These are phyloP conservation scores for Peronospora farinosa DNA, from an alignment of 352 stramenopile genomes.

Conservation along the genomic window DNA sequence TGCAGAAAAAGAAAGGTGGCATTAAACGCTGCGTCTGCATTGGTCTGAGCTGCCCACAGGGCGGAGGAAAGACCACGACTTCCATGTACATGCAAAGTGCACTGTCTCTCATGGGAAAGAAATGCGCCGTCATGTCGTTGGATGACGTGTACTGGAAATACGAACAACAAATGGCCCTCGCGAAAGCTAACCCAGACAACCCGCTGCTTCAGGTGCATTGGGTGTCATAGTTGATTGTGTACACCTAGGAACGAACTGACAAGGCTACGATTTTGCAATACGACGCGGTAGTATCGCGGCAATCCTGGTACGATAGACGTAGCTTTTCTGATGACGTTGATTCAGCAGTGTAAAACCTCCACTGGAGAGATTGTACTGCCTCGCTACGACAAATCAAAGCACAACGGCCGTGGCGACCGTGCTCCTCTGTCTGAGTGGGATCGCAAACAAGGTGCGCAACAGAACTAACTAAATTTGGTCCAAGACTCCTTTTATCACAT, in stretches of 20 bases:
- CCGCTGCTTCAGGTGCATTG: conserved; percentile 63
- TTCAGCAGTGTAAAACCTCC: conserved; percentile 50
- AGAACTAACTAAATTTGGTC: neutral
- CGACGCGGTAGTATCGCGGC: conserved; percentile 60
- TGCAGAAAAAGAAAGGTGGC: conserved; percentile 20
- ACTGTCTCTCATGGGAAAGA: conserved; percentile 43
- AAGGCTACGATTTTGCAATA: neutral
- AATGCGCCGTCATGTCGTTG: conserved; percentile 69
- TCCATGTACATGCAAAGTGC: conserved; percentile 63
- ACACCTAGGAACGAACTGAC: neutral
- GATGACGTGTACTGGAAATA: conserved; percentile 81
- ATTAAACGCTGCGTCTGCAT: conserved; percentile 53
- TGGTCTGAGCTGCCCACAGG: conserved; percentile 78
- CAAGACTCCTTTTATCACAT: conserved; percentile 3
- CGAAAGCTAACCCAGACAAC: conserved; percentile 51
- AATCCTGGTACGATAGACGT: conserved; percentile 82
- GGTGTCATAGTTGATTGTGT: neutral
- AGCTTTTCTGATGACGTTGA: conserved; percentile 49
- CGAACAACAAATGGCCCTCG: conserved; percentile 57
- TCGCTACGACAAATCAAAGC: conserved; percentile 76
- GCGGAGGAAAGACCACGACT: conserved; percentile 80
- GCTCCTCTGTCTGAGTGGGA: conserved; percentile 50
- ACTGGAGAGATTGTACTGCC: conserved; percentile 45
- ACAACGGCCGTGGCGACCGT: conserved; percentile 68
- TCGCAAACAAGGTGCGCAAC: conserved; percentile 39